Percentiles rank a stretch among this genome's conserved stretches.
Evolutionary conservation across 768 basidiomycete species (phyloP).

Genomic region (Cystofilobasidium ferigula): DNA sequence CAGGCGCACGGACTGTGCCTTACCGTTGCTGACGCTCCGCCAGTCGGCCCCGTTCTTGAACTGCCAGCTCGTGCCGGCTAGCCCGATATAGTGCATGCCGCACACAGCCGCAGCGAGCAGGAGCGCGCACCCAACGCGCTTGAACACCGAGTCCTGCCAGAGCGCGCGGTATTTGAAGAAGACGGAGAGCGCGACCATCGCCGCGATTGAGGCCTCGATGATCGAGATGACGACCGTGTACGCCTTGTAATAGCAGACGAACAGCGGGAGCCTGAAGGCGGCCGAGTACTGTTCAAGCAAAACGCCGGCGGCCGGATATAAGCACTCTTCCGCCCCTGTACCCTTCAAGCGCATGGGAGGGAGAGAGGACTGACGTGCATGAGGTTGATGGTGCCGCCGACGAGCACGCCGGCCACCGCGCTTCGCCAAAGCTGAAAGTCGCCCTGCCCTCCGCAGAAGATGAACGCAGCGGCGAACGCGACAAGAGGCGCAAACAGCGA

Average conservation of each 20-base stretch:
- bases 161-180: conserved; percentile 38
- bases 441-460: conserved; percentile 35
- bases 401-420: conserved; percentile 32
- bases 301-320: too few species aligned
- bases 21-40: conserved; percentile 28
- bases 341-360: background rate
- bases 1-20: conserved; percentile 31
- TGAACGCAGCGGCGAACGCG: conserved; percentile 35
- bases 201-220: conserved; percentile 36
- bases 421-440: conserved; percentile 35
- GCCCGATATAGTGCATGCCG: conserved; percentile 40
- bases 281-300: conserved; percentile 35
- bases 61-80: conserved; percentile 36
- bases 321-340: too few species aligned
- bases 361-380: conserved; percentile 13
- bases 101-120: conserved; percentile 36
- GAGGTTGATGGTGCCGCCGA: conserved; percentile 33
- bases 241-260: conserved; percentile 31
- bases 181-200: conserved; percentile 35
- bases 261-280: conserved; percentile 34
- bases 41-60: conserved; percentile 2
- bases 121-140: conserved; percentile 33
- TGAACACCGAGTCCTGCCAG: conserved; percentile 38
- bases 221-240: conserved; percentile 37
- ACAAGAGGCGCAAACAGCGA: conserved; percentile 39